Base-by-base conservation (phyloP, 2,329 filamentous ascomycete species). In the Bipolaris zeicola region DNA sequence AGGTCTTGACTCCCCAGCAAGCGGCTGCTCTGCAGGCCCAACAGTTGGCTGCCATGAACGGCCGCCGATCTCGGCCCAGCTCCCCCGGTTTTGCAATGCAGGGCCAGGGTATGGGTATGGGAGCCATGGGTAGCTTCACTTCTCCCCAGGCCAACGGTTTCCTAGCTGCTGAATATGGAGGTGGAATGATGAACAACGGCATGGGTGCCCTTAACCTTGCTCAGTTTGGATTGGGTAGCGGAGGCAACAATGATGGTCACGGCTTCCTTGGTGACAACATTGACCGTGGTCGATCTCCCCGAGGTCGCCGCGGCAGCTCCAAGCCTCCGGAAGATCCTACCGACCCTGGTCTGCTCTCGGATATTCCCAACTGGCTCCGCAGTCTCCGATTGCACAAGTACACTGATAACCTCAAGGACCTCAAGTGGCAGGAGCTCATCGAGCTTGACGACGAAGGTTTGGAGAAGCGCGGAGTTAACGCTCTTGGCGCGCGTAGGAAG, bases 281-380 rank as follows among this genome's bases (percentile, higher is more conserved):
- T 77, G 85, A 87, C 54, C 90, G 95, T 61, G 95, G 95, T 48
- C 88, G 95, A 54, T 98, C 94, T 57, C 95, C 95, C 55, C 88
- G 95, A 67, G 95, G 95, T 68, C 88, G 95, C 62, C 86, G 95
- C 66, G 95, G 95, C 63, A 97, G 89, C 82, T 96, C 92, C 41
- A 99, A 98, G 84, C 95, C 95, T 28, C 95, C 95, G 44, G 95
- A 99, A 82, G 95, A 99, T 71, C 95, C 95, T 3, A 98, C 94
- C 18, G 95, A 99, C 76, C 89, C 90, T 14, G 87, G 84, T 39
- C 85, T 99, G 58, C 83, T 99, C 67, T 91, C 96, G 78, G 95
- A 99, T 72, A 97, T 99, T 66, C 94, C 95, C 52, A 90, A 88
- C 76, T 99, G 95, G 95, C 85, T 99, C 70, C 88, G 95, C 74